These are phyloP conservation scores for Zygosaccharomyces sapae DNA, from an alignment of 1,139 yeast species.

Conservation along the genomic window DNA sequence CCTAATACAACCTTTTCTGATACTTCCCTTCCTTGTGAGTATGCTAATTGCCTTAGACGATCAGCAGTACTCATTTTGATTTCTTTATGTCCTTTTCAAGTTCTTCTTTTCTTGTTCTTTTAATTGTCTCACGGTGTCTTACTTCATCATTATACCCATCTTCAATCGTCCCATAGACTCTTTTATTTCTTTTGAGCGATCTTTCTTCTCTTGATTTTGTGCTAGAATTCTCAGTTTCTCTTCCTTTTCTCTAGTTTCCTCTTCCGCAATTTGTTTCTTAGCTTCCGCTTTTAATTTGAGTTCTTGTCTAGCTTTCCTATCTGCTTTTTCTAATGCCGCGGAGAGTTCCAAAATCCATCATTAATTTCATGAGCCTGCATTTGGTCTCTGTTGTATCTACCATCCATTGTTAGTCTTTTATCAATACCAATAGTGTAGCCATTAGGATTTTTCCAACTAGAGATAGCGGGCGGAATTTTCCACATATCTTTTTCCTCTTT, in stretches of 20 bases:
- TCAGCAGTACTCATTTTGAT: slow-evolving; percentile 46
- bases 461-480: slow-evolving; percentile 87
- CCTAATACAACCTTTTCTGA: slow-evolving; percentile 55
- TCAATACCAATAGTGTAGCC: slow-evolving; percentile 85
- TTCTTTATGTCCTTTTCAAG: slow-evolving; percentile 46
- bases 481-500: slow-evolving; percentile 76
- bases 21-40: slow-evolving; percentile 47
- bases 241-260: slow-evolving; percentile 58
- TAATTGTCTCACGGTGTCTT: slow-evolving; percentile 39
- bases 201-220: slow-evolving; percentile 46
- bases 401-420: slow-evolving; percentile 64
- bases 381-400: slow-evolving; percentile 35
- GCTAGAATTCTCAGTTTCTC: slow-evolving; percentile 56
- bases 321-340: slow-evolving; percentile 73
- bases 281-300: slow-evolving; percentile 56
- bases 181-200: slow-evolving; percentile 15
- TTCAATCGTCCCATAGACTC: slow-evolving; percentile 9
- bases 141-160: slow-evolving; percentile 20
- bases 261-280: slow-evolving; percentile 51
- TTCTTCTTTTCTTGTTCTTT: slow-evolving; percentile 44
- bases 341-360: slow-evolving; percentile 62
- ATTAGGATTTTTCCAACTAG: slow-evolving; percentile 94
- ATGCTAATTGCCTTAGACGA: slow-evolving; percentile 43
- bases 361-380: slow-evolving; percentile 43
- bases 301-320: slow-evolving; percentile 66